Evolutionary conservation across 225 moss, liverwort and hornwort genomes (phyloP).

Genomic region (Straminergon stramineum): DNA sequence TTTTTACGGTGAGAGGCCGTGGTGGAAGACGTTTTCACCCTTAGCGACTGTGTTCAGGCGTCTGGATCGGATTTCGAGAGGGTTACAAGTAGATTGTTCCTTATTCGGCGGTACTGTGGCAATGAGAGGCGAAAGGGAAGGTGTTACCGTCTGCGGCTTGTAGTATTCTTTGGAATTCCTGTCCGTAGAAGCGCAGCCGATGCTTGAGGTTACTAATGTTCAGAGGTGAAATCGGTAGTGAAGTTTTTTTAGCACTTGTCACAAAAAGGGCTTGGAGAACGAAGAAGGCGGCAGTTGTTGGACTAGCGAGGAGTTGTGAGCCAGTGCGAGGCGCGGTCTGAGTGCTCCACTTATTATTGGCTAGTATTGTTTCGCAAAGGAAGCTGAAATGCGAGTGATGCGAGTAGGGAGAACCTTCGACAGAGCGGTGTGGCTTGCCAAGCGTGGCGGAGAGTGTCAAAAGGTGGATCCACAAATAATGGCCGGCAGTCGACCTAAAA

Average conservation of each 20-base stretch:
- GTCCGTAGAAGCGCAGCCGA: background rate
- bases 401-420: constrained; percentile 45
- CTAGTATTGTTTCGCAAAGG: constrained; percentile 6
- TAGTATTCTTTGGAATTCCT: background rate
- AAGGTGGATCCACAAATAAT: constrained; percentile 27
- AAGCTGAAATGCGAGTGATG: constrained; percentile 55
- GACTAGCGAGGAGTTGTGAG: background rate
- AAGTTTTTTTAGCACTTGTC: background rate
- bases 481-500: constrained; percentile 21
- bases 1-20: background rate
- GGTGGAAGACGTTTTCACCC: background rate
- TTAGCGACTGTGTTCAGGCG: background rate
- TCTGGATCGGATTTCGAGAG: constrained; percentile 8
- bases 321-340: background rate
- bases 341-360: background rate
- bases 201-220: background rate
- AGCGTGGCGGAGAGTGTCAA: constrained; percentile 31
- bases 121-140: background rate
- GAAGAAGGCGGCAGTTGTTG: background rate
- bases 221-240: background rate
- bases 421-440: constrained; percentile 52
- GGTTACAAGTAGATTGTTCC: constrained; percentile 7
- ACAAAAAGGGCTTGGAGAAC: background rate
- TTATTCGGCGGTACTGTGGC: constrained; percentile 1
- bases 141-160: background rate